phyloP scores from a whole-genome alignment of 345 rosid species.

The Eucalyptus pauciflora region DNA sequence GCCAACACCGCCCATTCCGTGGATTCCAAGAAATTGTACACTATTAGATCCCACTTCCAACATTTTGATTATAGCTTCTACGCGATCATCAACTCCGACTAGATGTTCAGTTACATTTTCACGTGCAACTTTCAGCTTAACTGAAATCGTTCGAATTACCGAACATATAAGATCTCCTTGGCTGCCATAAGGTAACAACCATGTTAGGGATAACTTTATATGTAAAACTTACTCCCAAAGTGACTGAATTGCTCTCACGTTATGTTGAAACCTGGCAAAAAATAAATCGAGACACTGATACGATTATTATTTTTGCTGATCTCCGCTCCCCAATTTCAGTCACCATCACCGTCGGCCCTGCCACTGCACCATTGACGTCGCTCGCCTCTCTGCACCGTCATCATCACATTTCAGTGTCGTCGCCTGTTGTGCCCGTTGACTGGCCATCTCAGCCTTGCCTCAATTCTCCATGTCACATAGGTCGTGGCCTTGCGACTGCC shows the following conservation, averaged over 20 bases:
- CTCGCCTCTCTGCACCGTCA: background rate
- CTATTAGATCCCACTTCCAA: no score
- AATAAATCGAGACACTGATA: no score
- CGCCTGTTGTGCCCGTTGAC: background rate
- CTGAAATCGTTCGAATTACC: fast-evolving
- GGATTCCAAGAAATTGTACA: fast-evolving
- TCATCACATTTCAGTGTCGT: background rate
- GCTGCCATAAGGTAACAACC: background rate
- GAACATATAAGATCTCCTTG: fast-evolving
- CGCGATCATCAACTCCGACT: fast-evolving
- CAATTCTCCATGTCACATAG: background rate
- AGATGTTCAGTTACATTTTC: no score
- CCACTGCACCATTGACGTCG: background rate
- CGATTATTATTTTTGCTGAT: fast-evolving
- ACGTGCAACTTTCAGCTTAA: background rate
- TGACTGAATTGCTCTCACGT: background rate
- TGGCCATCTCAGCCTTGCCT: background rate
- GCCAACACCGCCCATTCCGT: no score
- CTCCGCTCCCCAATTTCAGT: background rate
- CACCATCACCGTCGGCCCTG: background rate
- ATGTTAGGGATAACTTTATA: no score
- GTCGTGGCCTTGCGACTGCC: background rate
- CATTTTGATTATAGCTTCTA: no score
- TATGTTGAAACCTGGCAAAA: no score
- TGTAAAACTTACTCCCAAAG: no score